Percentiles rank a stretch among this genome's conserved stretches.
Conservation (phyloP, 805 yeast genomes). For the Wickerhamiella shivajii region DNA sequence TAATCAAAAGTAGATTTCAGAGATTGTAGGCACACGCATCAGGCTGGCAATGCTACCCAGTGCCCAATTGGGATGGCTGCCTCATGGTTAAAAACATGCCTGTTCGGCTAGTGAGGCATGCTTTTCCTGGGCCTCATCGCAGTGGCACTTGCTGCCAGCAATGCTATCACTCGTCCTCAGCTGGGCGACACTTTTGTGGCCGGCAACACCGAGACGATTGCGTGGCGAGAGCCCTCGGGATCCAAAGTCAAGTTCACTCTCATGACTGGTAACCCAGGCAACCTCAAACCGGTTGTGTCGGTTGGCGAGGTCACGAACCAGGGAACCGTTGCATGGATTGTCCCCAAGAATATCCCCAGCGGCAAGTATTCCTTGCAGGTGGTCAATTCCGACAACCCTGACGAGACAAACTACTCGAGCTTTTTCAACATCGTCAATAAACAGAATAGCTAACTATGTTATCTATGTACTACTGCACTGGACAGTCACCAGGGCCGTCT, state of each 20-base stretch:
- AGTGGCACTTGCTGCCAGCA: slow-evolving; percentile 15
- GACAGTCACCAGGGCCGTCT: slow-evolving; percentile 2
- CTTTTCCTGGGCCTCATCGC: slow-evolving; percentile 12
- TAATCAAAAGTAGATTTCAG: no score
- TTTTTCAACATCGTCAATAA: slow-evolving; percentile 20
- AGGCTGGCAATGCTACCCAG: no score
- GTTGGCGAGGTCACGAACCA: slow-evolving; percentile 22
- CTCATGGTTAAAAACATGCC: no score
- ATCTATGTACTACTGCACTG: slow-evolving; percentile 3
- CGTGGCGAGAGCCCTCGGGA: slow-evolving; percentile 24
- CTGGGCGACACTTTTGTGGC: slow-evolving; percentile 20
- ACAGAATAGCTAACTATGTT: background rate
- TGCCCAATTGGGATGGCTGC: no score
- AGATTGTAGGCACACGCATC: no score
- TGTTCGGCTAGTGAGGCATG: no score
- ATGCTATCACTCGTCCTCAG: slow-evolving; percentile 23
- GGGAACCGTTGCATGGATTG: slow-evolving; percentile 24
- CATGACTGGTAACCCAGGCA: slow-evolving; percentile 21
- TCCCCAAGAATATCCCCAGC: slow-evolving; percentile 21
- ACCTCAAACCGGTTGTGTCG: slow-evolving; percentile 23
- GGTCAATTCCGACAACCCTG: slow-evolving; percentile 18
- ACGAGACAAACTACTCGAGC: slow-evolving; percentile 25
- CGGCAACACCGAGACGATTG: slow-evolving; percentile 20
- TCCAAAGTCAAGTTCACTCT: slow-evolving; percentile 21
- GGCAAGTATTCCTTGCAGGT: slow-evolving; percentile 26